Base-by-base conservation (phyloP, 1,139 yeast species). In the Ogataea hybrid region DNA sequence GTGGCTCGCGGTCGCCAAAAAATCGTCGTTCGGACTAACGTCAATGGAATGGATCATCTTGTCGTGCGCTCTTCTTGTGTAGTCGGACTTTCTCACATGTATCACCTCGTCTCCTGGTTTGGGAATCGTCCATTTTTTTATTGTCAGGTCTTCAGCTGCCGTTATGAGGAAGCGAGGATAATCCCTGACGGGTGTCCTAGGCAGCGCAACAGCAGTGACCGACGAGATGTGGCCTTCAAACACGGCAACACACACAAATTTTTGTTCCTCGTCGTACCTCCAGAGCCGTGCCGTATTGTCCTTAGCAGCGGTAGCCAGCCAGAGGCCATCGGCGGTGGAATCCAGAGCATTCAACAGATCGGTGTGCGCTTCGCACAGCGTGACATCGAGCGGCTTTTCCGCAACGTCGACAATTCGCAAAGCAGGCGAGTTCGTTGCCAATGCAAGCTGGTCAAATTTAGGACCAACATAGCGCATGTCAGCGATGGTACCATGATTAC, bases 341-440 rank as follows among this genome's bases (percentile, higher is more conserved):
- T 88, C 97, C 21, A 94, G 60, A 25, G 86, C 78, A 57, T 92
- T 87, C 40, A 92, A 77, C 49, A 92, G 70, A 63, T 94, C 98
- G 3, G 75, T 75, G 63, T 92, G 98, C 2, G 95, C 97, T 47
- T 84, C 84, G 44, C 77, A 74, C 18, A 87, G 66, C 16, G 69
- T 71, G 50, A 84, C 79, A 50, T 82, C 86, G 35, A 84, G 67
- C 7, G 87, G 85, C 25, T 62, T 59, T 29, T 62, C 61, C 12
- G 59, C 52, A 6, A 82, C 76, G 51, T 80, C 75, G 32, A 88
- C 75, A 10, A 92, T 65, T 58, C 97, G 73, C 41, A 92, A 69
- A 3, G 94, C 81, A n/a, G 97, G 96, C 0, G 97, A 85, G 63
- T 92, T 92, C 10, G 98, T 90, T 2, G 97, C 97, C 53, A 92